Evolutionary conservation across 73 alveolate species (phyloP), one percentile per base, ranked within the genome.

Genomic region (Paramecium biaurelia): DNA sequence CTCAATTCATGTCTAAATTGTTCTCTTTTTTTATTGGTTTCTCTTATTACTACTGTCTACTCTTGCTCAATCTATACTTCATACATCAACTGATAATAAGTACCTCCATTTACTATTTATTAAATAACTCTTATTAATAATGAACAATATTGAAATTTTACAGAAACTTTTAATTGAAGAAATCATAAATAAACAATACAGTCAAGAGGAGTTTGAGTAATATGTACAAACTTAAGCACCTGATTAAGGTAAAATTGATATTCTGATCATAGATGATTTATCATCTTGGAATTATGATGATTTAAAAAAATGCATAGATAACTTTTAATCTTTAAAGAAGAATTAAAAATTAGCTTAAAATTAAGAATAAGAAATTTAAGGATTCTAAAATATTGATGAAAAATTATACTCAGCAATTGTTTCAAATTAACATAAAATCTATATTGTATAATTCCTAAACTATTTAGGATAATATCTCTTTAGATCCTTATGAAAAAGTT

Each of bases 361-460:
- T 63, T n/a, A 63, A 63, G 41, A 63, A 9, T 11, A 63, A 1
- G 84, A 63, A 32, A 63, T 63, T 4, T 63, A 26, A 0, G 84
- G 84, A 63, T 63, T 63, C 45, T 63, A 63, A 63, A 63, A 30
- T 9, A 63, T 63, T 30, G 84, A 63, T 63, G 84, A 63, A 63
- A 63, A 63, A 26, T 30, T 32, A 30, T 63, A 63, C 45, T 26
- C 41, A 30, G 84, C 12, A 14, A 63, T 63, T 26, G 84, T 63
- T 0, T 23, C 84, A 3, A 63, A 63, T 63, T 32, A 63, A 63
- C 45, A 30, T 32, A 63, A 63, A 32, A 63, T 63, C 45, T 63
- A 63, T 63, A 63, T 63, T 63, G 84, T 63, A 63, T 30, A 58
- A 26, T 30, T 30, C 45, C 5, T 6, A 23, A 26, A 10, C 47